A percentile compares a stretch with the other conserved stretches of the same genome.
Evolutionary conservation across 2,329 filamentous ascomycete genomes (phyloP).

Genomic region (Helotiales sp.): DNA sequence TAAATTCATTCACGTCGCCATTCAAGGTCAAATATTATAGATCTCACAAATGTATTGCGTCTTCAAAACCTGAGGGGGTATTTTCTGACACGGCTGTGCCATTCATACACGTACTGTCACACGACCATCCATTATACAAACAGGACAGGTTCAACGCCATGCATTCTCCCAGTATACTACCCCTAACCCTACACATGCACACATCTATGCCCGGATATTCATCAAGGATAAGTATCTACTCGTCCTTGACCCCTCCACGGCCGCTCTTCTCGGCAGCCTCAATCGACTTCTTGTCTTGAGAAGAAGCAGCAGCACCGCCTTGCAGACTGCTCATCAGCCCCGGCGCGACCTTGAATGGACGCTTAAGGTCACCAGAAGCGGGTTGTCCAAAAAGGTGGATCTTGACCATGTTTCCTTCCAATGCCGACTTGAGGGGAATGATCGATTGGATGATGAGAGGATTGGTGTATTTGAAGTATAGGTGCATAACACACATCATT

Average conservation of each 20-base stretch:
- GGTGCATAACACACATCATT: constrained; percentile 98
- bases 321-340: constrained; percentile 82
- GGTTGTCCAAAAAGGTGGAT: constrained; percentile 88
- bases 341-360: constrained; percentile 86
- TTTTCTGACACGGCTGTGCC: background rate
- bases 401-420: constrained; percentile 96
- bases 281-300: constrained; percentile 89
- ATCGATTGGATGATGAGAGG: constrained; percentile 98
- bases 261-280: constrained; percentile 77
- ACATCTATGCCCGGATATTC: background rate
- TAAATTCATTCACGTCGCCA: too few relatives aligned
- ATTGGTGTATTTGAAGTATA: constrained; percentile 99
- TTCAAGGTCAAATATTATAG: too few relatives aligned
- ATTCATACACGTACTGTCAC: background rate
- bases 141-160: background rate
- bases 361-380: constrained; percentile 86
- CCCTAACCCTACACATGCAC: background rate
- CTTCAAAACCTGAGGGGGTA: too few relatives aligned
- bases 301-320: constrained; percentile 59
- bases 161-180: background rate
- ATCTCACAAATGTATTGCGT: too few relatives aligned
- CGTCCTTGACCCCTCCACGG: constrained; percentile 70
- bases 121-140: background rate
- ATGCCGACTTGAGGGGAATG: constrained; percentile 91
- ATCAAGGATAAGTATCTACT: constrained; percentile 42